Base-by-base conservation (phyloP, 2,329 filamentous ascomycete species). In the Claviceps digitariae region DNA sequence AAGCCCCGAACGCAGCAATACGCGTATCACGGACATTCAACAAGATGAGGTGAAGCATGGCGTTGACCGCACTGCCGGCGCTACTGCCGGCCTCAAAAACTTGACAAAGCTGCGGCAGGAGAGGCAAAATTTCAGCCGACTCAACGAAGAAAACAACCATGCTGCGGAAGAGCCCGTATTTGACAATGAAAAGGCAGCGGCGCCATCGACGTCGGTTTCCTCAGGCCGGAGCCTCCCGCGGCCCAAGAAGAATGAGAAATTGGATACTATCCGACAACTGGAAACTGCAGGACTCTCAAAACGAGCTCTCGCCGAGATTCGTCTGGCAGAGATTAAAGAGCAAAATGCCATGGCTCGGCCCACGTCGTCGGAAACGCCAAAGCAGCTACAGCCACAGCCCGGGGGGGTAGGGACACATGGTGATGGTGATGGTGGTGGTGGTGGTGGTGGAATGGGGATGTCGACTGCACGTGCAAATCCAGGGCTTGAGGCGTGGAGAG, bases 241-340 rank as follows among this genome's bases (percentile, higher is more conserved):
- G 15, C 62, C 41, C 21, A 44, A 63, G 1, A 65, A 61, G 52
- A 76, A 73, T 56, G 71, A 68, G n/a, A 74, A 72, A 50, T 59
- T 79, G 9, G 75, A 79, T 45, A 73, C 77, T 27, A 72, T 79
- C 47, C 65, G 69, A 40, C 66, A 68, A 46, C 66, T 68, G 23
- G 74, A 77, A 59, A 66, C 65, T 48, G 67, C 71, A 31, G 69
- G 68, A 2, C 58, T 74, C 27, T 74, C 77, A 5, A 73, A 65
- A 53, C 69, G 72, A 51, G 71, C 72, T 1, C 62, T 77, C 17
- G 72, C 77, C n/a, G 69, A 70, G 7, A 72, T 73, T 52, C 69
- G 71, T 34, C 64, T 81, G 2, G 76, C 74, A 36, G 77, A 79
- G 61, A 78, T 79, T 52, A 69, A 72, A 41, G 73, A 77, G 52